Conservation (phyloP, 345 rosid species). For the Dipteronia dyeriana region DNA sequence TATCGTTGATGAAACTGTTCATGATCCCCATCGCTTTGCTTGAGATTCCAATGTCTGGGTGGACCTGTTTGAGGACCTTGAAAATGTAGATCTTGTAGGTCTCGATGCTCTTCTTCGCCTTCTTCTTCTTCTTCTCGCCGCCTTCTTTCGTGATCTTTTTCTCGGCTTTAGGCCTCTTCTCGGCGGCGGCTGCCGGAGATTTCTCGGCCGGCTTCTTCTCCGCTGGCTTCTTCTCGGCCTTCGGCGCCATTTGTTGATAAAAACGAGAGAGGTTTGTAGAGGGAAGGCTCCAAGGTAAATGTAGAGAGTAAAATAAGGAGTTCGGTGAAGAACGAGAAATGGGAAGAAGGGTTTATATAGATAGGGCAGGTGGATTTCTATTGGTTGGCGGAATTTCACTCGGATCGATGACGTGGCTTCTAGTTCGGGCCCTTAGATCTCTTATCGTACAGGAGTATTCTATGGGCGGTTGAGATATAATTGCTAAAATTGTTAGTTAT, state of each 20-base stretch:
- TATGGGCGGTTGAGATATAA: slow-evolving; percentile 13
- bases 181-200: slow-evolving; percentile 41
- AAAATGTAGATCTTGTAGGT: slow-evolving; percentile 75
- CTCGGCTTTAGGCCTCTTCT: slow-evolving; percentile 65
- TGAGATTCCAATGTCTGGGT: slow-evolving; percentile 60
- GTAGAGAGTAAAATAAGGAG: not conserved
- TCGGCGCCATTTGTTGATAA: slow-evolving; percentile 47
- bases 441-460: not conserved
- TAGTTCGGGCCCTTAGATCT: not conserved
- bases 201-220: slow-evolving; percentile 56
- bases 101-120: slow-evolving; percentile 55
- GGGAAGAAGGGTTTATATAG: slow-evolving; percentile 31
- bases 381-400: slow-evolving; percentile 27
- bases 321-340: not conserved
- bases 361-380: not conserved
- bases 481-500: too few relatives aligned
- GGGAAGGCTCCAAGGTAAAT: not conserved
- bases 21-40: slow-evolving; percentile 78
- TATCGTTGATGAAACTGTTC: slow-evolving; percentile 76
- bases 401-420: slow-evolving; percentile 34
- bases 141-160: slow-evolving; percentile 58
- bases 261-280: not conserved
- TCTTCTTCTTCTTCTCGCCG: slow-evolving; percentile 60
- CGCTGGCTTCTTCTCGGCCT: slow-evolving; percentile 55
- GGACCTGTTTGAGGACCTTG: slow-evolving; percentile 66